Percentiles rank a stretch among this genome's conserved stretches.
Evolutionary conservation across 169 alveolate species (phyloP).

Genomic region (Plasmodium cynomolgi): DNA sequence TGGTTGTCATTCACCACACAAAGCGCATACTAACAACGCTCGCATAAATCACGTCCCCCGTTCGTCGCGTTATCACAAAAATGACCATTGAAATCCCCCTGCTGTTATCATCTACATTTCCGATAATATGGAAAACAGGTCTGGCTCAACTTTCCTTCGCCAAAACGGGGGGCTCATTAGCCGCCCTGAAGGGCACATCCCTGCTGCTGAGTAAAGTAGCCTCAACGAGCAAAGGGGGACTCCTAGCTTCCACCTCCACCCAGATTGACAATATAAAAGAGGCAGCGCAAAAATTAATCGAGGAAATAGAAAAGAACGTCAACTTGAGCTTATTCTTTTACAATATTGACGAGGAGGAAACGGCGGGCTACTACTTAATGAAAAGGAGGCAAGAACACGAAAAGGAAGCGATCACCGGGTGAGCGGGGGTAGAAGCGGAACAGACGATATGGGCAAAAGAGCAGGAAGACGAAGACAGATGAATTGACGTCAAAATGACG

Average conservation of each 20-base stretch:
- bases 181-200: constrained; percentile 72
- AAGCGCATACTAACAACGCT: background rate
- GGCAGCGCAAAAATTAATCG: constrained; percentile 73
- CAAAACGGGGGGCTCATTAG: constrained; percentile 74
- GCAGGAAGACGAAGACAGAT: background rate
- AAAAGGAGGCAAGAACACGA: constrained; percentile 67
- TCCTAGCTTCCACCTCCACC: constrained; percentile 70
- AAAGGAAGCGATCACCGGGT: background rate
- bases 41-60: background rate
- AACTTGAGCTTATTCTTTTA: constrained; percentile 57
- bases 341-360: constrained; percentile 68
- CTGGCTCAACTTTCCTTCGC: constrained; percentile 75
- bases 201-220: constrained; percentile 66
- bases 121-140: constrained; percentile 73
- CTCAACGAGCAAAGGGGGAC: constrained; percentile 58
- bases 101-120: constrained; percentile 57
- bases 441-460: background rate
- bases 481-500: background rate
- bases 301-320: constrained; percentile 72
- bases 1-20: background rate
- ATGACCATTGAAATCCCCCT: constrained; percentile 72
- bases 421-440: background rate
- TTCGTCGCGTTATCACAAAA: background rate
- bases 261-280: constrained; percentile 70
- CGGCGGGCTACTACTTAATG: constrained; percentile 74